These are phyloP conservation scores for Capsella rubella DNA, from an alignment of 441 rosid genomes.

Conservation along the genomic window DNA sequence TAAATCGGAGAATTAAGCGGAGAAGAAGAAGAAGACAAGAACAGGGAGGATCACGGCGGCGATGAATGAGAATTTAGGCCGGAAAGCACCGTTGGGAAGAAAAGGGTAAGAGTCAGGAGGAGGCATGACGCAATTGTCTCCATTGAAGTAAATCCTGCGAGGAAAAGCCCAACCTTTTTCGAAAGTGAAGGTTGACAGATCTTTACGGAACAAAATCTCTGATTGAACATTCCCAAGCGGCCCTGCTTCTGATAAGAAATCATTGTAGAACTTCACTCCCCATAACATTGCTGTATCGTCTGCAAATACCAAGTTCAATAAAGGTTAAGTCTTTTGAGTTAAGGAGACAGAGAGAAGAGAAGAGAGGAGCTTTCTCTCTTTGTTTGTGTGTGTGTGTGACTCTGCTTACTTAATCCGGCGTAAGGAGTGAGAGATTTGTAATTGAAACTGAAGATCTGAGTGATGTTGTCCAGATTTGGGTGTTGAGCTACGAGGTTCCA, in stretches of 20 bases:
- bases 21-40: slow-evolving; percentile 46
- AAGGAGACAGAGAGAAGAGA: slow-evolving; percentile 9
- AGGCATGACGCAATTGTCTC: slow-evolving; percentile 97
- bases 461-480: slow-evolving; percentile 73
- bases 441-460: slow-evolving; percentile 68
- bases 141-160: slow-evolving; percentile 87
- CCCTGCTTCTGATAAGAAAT: slow-evolving; percentile 82
- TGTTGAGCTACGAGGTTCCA: slow-evolving; percentile 81
- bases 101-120: slow-evolving; percentile 95
- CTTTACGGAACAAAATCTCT: slow-evolving; percentile 85
- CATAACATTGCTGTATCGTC: slow-evolving; percentile 95
- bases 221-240: slow-evolving; percentile 88
- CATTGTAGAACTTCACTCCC: slow-evolving; percentile 90
- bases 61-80: slow-evolving; percentile 45
- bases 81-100: slow-evolving; percentile 70
- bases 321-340: background rate
- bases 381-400: background rate
- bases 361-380: background rate
- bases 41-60: slow-evolving; percentile 44
- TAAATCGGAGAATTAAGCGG: slow-evolving; percentile 24
- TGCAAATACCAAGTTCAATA: slow-evolving; percentile 42
- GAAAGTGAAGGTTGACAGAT: slow-evolving; percentile 80
- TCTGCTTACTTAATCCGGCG: slow-evolving; percentile 62
- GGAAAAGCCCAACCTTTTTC: slow-evolving; percentile 99
- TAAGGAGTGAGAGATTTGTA: slow-evolving; percentile 75